These are phyloP conservation scores for Fragilariopsis cylindrus DNA, from an alignment of 108 stramenopile genomes.

Conservation along the genomic window DNA sequence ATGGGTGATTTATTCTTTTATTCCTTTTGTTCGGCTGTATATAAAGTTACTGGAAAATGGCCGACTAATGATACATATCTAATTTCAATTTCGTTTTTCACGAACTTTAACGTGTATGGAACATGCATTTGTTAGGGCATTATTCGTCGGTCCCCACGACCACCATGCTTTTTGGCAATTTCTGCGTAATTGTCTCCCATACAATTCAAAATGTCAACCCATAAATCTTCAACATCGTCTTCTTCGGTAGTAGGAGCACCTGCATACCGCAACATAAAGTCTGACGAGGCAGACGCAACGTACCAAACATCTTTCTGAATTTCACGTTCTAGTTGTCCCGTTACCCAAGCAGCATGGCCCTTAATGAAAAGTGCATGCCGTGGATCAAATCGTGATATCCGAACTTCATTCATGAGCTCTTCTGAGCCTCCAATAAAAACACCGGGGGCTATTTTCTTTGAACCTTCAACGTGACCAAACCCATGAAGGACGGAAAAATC, in stretches of 20 bases:
- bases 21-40: no score
- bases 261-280: conserved; percentile 82
- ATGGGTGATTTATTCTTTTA: no score
- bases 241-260: conserved; percentile 68
- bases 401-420: conserved; percentile 81
- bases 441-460: conserved; percentile 80
- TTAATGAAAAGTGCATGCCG: conserved; percentile 79
- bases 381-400: conserved; percentile 59
- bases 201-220: conserved; percentile 80
- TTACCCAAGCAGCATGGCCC: conserved; percentile 88
- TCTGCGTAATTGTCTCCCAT: conserved; percentile 78
- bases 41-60: no score
- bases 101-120: no score
- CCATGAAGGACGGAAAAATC: conserved; percentile 83
- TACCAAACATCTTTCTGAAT: conserved; percentile 88
- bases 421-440: conserved; percentile 85
- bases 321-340: conserved; percentile 81
- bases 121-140: conserved; percentile 33
- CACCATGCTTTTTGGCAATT: conserved; percentile 60
- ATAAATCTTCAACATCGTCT: conserved; percentile 74
- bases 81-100: no score
- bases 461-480: conserved; percentile 80
- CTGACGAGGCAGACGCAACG: conserved; percentile 67
- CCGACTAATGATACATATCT: no score
- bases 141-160: conserved; percentile 74